These are phyloP conservation scores for Phyllostachys edulis DNA, from an alignment of 176 grass and related monocot species.

Conservation along the genomic window DNA sequence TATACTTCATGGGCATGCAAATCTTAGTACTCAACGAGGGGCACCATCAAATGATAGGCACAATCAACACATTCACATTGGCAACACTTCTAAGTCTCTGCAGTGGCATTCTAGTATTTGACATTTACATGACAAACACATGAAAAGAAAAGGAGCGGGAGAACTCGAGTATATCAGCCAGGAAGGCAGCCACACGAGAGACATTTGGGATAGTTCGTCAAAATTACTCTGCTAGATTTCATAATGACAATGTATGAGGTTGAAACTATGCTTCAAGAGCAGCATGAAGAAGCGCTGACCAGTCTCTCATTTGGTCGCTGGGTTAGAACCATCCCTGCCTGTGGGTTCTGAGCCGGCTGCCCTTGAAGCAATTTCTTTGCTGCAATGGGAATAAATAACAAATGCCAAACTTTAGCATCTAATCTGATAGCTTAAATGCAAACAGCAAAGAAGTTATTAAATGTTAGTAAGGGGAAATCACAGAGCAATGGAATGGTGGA, in stretches of 20 bases:
- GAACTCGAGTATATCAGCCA: constrained; percentile 32
- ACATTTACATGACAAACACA: constrained; percentile 53
- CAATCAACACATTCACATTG: neutral
- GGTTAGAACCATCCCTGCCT: constrained; percentile 71
- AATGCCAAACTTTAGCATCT: constrained; percentile 16
- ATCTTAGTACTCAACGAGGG: neutral
- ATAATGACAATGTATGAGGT: neutral
- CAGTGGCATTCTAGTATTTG: constrained; percentile 51
- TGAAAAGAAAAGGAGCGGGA: constrained; percentile 7
- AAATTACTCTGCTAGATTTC: constrained; percentile 32
- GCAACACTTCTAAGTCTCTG: constrained; percentile 26
- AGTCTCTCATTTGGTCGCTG: constrained; percentile 68
- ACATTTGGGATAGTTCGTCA: constrained; percentile 16
- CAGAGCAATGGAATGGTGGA: neutral
- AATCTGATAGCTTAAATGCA: constrained; percentile 37
- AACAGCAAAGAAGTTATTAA: neutral
- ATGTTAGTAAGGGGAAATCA: neutral
- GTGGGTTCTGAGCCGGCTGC: constrained; percentile 55
- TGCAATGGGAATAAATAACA: constrained; percentile 45
- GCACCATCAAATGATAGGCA: neutral
- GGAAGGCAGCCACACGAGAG: constrained; percentile 27
- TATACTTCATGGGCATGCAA: neutral
- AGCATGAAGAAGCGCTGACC: constrained; percentile 71
- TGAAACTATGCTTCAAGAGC: constrained; percentile 55
- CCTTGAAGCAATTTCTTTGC: constrained; percentile 83